Conservation (phyloP, 2,329 filamentous ascomycete genomes). For the Triangularia setosa region DNA sequence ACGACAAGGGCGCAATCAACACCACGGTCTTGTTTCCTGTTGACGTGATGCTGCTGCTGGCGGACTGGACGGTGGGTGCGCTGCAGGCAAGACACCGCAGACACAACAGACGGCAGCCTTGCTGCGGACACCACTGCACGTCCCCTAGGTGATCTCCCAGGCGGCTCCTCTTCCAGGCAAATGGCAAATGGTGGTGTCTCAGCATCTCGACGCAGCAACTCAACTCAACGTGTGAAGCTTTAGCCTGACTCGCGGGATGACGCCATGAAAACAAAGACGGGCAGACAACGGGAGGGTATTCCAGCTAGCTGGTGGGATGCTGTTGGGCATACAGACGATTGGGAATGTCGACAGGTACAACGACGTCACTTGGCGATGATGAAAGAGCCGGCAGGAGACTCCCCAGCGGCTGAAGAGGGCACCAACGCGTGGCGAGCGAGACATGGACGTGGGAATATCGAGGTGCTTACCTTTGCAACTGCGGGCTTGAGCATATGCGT, state of each 20-base stretch:
- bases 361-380: slow-evolving; percentile 10
- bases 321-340: neutral
- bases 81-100: neutral
- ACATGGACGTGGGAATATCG: neutral
- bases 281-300: neutral
- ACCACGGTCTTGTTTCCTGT: neutral
- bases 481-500: neutral
- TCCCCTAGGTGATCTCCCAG: neutral
- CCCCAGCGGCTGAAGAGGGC: no score
- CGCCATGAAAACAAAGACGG: slow-evolving; percentile 9
- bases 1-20: neutral
- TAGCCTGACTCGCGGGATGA: slow-evolving; percentile 15
- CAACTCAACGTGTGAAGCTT: slow-evolving; percentile 1
- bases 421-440: neutral
- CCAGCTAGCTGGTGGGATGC: neutral
- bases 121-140: neutral
- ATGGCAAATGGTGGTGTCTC: neutral
- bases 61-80: neutral
- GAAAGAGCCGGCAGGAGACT: neutral
- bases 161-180: neutral
- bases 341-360: slow-evolving; percentile 1
- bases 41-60: neutral
- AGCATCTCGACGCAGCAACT: neutral
- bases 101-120: neutral
- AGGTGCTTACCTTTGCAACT: neutral